phyloP scores from a whole-genome alignment of 2,329 filamentous ascomycete genomes.

The Sclerotinia borealis region DNA sequence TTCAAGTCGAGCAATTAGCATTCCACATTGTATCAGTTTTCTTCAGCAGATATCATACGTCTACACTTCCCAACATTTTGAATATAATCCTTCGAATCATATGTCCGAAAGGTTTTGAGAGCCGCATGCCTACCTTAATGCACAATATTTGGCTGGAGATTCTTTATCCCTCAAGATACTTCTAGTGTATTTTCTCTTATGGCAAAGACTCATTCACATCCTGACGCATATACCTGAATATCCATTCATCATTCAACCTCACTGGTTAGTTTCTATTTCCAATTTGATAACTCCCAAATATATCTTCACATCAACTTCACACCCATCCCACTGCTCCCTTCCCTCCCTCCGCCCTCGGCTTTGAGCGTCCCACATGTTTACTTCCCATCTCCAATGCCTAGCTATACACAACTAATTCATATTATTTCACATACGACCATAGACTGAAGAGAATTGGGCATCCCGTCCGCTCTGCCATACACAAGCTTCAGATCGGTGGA shows the following conservation, averaged over 20 bases:
- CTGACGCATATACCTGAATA: background rate
- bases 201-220: background rate
- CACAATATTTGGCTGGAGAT: background rate
- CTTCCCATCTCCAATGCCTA: too few species aligned
- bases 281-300: too few species aligned
- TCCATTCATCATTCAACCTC: too few species aligned
- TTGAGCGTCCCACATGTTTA: too few species aligned
- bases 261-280: too few species aligned
- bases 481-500: too few species aligned
- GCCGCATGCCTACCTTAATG: background rate
- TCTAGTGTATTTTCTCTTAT: background rate
- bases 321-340: too few species aligned
- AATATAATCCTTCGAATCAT: background rate
- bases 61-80: background rate
- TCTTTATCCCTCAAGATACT: background rate
- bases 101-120: background rate
- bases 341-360: too few species aligned
- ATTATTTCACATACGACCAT: background rate
- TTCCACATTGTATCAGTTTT: background rate
- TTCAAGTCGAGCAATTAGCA: background rate
- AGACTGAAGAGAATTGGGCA: constrained; percentile 6
- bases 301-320: too few species aligned
- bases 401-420: fast-evolving
- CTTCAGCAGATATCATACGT: background rate
- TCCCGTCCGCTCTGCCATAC: too few species aligned